phyloP scores from a whole-genome alignment of 371 early-diverging fungal genomes.

The Syncephalastrum monosporum region DNA sequence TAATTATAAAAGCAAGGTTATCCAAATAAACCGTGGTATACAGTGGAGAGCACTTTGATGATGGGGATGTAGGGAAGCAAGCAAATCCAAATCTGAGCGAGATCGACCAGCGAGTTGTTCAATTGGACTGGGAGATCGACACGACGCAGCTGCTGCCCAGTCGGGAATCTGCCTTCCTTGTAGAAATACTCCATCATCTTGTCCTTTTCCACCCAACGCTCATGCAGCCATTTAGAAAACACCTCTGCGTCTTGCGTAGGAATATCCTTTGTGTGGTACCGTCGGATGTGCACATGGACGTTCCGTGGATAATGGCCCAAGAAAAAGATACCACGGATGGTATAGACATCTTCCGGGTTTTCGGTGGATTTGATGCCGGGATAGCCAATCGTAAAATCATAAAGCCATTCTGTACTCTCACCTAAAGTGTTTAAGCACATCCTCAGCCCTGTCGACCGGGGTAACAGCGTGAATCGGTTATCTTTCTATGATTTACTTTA shows the following conservation, averaged over 20 bases:
- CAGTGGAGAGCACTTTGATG: slow-evolving; percentile 4
- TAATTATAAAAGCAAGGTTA: too few species aligned
- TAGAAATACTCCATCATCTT: slow-evolving; percentile 80
- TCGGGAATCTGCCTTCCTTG: slow-evolving; percentile 63
- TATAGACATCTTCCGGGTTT: slow-evolving; percentile 72
- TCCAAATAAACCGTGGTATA: too few species aligned
- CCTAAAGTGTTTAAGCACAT: slow-evolving; percentile 58
- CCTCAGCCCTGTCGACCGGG: slow-evolving; percentile 76
- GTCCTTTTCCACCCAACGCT: slow-evolving; percentile 85
- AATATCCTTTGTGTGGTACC: slow-evolving; percentile 61
- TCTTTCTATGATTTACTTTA: slow-evolving; percentile 27
- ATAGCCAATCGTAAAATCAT: slow-evolving; percentile 83
- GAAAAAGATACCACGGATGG: slow-evolving; percentile 64
- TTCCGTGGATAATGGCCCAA: slow-evolving; percentile 59
- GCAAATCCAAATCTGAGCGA: slow-evolving; percentile 29
- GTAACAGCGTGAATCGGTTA: slow-evolving; percentile 63
- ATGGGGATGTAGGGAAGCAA: slow-evolving; percentile 28
- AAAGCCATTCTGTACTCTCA: slow-evolving; percentile 61
- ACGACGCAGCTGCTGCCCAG: slow-evolving; percentile 4
- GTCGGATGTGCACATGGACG: slow-evolving; percentile 73
- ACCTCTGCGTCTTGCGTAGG: slow-evolving; percentile 58
- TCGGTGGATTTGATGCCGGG: slow-evolving; percentile 64
- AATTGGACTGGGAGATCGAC: slow-evolving; percentile 24
- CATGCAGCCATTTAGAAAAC: slow-evolving; percentile 76
- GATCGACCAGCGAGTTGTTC: slow-evolving; percentile 23